Evolutionary conservation across 257 asterid species (phyloP).

Genomic region (Plantago elongata): DNA sequence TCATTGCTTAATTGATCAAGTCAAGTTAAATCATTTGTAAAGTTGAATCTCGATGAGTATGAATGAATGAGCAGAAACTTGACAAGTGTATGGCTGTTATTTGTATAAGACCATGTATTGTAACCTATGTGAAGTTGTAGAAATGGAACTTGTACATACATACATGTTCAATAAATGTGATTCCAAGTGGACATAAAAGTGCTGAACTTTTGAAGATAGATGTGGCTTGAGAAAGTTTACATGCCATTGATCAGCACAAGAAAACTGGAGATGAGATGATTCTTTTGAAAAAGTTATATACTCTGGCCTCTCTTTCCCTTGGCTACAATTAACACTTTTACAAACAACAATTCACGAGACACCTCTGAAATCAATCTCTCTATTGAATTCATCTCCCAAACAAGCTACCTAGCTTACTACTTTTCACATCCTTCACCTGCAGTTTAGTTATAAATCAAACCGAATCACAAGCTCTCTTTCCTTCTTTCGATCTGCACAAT

Average conservation of each 20-base stretch:
- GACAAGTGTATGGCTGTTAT: no score
- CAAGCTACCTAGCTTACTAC: constrained; percentile 22
- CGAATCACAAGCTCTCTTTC: constrained; percentile 26
- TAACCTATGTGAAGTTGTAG: no score
- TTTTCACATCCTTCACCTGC: constrained; percentile 28
- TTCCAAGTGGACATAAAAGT: constrained; percentile 6
- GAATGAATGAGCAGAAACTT: no score
- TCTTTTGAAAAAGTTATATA: neutral
- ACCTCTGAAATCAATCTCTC: constrained; percentile 34
- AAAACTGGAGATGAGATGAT: constrained; percentile 14
- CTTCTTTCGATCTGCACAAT: constrained; percentile 19
- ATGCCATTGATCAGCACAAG: constrained; percentile 8
- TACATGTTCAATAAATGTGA: neutral
- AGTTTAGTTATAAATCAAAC: constrained; percentile 22
- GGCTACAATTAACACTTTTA: constrained; percentile 11
- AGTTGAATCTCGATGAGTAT: no score
- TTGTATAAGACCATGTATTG: no score
- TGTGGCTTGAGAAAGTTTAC: constrained; percentile 12
- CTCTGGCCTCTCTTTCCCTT: no score
- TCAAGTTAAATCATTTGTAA: no score
- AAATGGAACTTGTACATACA: no score
- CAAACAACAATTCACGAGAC: constrained; percentile 51
- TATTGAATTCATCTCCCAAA: constrained; percentile 38
- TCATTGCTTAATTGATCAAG: no score
- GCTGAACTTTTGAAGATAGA: constrained; percentile 10